A percentile compares a stretch with the other conserved stretches of the same genome.
phyloP scores from a whole-genome alignment of 2,329 filamentous ascomycete species.

The Didymosphaeria variabile region DNA sequence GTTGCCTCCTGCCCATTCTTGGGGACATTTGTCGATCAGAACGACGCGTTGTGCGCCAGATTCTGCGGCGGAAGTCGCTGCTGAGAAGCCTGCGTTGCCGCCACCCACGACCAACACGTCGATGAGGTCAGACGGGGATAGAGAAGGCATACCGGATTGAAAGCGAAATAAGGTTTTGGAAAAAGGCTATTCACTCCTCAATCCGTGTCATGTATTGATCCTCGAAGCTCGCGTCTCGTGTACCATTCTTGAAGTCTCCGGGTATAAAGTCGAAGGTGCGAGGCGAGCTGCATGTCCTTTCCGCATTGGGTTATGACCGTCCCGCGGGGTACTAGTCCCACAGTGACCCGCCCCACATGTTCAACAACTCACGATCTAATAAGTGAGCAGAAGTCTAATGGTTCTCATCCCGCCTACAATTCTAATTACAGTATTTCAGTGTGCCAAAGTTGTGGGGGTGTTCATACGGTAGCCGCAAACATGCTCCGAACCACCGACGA shows the following conservation, averaged over 20 bases:
- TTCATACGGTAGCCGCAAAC: no score
- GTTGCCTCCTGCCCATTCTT: conserved; percentile 70
- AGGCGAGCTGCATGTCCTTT: neutral
- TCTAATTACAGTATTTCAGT: no score
- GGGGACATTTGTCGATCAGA: conserved; percentile 68
- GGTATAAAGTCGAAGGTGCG: neutral
- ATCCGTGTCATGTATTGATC: neutral
- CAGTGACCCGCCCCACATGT: no score
- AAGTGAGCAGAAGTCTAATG: no score
- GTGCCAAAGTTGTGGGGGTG: no score
- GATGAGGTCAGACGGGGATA: conserved; percentile 12
- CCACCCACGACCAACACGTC: conserved; percentile 66
- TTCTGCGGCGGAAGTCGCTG: conserved; percentile 66
- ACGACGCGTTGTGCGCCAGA: conserved; percentile 57
- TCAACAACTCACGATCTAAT: no score
- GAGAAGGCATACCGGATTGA: neutral
- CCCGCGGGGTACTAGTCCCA: no score
- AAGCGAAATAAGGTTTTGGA: neutral
- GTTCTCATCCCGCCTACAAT: no score
- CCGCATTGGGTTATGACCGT: no score
- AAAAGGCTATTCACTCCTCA: neutral
- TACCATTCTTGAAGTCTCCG: neutral
- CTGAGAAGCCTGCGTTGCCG: conserved; percentile 71
- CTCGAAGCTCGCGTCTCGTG: neutral
- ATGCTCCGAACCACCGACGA: no score